Evolutionary conservation across 2,329 filamentous ascomycete genomes (phyloP), one percentile per base, ranked within the genome.

Genomic region (Teratosphaeria viscida): DNA sequence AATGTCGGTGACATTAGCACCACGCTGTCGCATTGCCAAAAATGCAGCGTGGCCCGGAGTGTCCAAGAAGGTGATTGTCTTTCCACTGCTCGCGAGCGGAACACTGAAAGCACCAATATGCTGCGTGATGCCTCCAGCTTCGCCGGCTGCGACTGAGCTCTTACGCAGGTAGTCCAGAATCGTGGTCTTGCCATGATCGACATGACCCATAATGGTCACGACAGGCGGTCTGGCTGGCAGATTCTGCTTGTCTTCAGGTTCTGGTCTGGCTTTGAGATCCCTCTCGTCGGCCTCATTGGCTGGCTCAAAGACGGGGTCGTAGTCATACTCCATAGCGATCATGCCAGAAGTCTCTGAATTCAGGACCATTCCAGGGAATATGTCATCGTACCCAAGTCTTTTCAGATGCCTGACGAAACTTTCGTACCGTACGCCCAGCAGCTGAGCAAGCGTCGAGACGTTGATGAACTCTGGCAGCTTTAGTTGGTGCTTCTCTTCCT

Each of bases 161-260:
- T 96, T 95, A 43, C 94, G 88, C 53, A 99, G 79, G 76, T 87
- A 97, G 72, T 99, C 94, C 10, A 99, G 80, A 52, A 99, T 85
- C 0, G 95, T 99, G 0, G 94, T 99, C 78, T 99, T 99, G 58
- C 94, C 94, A 73, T 99, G 94, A 72, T 99, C 95, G 67, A 99
- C 94, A 65, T 99, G 94, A 2, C 94, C 94, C 95, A 99, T 99
- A 70, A 99, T 99, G 0, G 95, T 97, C 47, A 99, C 92, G 39
- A 99, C 90, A 0, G 94, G 95, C 7, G 94, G 92, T 16, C 95
- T 84, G 37, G 78, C 74, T 1, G 91, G 90, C 7, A 96, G 75
- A 14, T 74, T 67, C 0, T 87, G 84, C 55, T 78, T 81, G 14
- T 54, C 53, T 27, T 39, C 32, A 29, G 32, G 26, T 47, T 29